These are phyloP conservation scores for Anethum foeniculum DNA, from an alignment of 140 eudicot genomes.

Conservation along the genomic window DNA sequence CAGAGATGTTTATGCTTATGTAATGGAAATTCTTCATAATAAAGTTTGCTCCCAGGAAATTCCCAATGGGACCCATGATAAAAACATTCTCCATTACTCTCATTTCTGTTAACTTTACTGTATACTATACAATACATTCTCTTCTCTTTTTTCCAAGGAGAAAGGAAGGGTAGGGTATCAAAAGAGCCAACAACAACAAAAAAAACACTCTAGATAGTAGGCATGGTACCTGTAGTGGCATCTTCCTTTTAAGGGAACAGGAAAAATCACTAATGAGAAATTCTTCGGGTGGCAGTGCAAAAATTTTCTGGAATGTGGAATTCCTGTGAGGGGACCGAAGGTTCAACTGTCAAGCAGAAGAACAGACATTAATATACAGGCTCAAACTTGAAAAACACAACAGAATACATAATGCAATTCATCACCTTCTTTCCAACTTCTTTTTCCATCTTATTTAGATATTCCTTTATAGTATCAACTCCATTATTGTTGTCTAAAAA, in stretches of 20 bases:
- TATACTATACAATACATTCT: neutral
- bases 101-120: neutral
- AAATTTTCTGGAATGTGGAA: slow-evolving; percentile 67
- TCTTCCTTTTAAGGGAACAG: slow-evolving; percentile 72
- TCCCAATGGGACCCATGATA: neutral
- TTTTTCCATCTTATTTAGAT: slow-evolving; percentile 71
- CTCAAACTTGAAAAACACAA: neutral
- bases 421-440: slow-evolving; percentile 94
- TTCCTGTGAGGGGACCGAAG: slow-evolving; percentile 85
- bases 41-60: neutral
- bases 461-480: slow-evolving; percentile 84
- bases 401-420: neutral
- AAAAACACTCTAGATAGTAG: neutral
- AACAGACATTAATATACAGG: slow-evolving; percentile 6
- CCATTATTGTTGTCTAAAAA: slow-evolving; percentile 90
- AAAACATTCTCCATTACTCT: neutral
- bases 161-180: neutral
- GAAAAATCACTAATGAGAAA: slow-evolving; percentile 82
- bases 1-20: neutral
- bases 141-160: neutral
- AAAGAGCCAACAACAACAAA: neutral
- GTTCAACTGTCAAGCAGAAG: slow-evolving; percentile 47
- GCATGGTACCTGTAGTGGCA: slow-evolving; percentile 73
- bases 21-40: neutral
- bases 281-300: slow-evolving; percentile 89